Base-by-base conservation (phyloP, 257 asterid species). In the Buddleja alternifolia region DNA sequence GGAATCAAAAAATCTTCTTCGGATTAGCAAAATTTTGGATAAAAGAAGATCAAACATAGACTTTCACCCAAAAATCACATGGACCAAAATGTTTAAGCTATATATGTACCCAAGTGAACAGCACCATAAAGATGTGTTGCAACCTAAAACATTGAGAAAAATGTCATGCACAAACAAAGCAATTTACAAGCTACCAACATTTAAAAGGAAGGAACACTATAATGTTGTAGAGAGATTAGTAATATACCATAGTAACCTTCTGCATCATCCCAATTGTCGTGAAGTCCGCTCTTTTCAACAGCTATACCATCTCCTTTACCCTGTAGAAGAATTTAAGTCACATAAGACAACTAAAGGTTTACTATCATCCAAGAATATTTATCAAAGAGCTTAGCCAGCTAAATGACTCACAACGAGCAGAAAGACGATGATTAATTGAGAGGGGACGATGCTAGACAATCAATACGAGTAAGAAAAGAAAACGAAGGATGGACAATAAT, bases 211-310 rank as follows among this genome's bases (percentile, higher is more conserved):
- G 34, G 24, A 64, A 71, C 29, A 24, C 8, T 1, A 54, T 20
- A 60, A 37, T 6, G 34, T 15, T 29, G 17, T 17, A 46, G 40
- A 42, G 40, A 69, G 44, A 41, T 21, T 72, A 56, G 44, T 16
- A 34, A 45, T 54, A 76, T 80, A 93, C 98, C 91, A 56, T 93
- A 93, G 77, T 93, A 93, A 37, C 98, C 98, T 75, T 93, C 98
- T 1, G 96, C 85, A 57, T 93, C 98, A 77, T 93, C 98, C 98
- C 98, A 93, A 75, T 93, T 93, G 76, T 93, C 98, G 79, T 90
- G 74, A 8, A 85, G 84, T 58, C 87, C 95, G 77, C 90, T 81
- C 79, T 77, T 87, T 78, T 93, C 97, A 80, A 88, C 76, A 69
- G 96, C 82, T 19, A 74, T 47, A 12, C 84, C 86, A 70, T 90